Evolutionary conservation across 164 flowering plant species (phyloP), one percentile per base, ranked within the genome.

Genomic region (Kingdonia uniflora): DNA sequence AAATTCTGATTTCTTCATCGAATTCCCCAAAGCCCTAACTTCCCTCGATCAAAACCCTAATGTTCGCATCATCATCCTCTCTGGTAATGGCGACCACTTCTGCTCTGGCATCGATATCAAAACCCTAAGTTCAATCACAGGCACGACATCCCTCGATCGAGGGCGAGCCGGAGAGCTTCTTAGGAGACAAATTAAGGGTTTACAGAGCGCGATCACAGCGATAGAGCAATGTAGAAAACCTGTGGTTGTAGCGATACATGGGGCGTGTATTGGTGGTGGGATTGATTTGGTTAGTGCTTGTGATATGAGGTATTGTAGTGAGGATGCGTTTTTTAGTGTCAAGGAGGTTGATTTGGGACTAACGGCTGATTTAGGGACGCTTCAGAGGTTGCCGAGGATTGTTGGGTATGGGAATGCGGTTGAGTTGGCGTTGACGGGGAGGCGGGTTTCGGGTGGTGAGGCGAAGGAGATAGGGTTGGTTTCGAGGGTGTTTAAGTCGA

Each of bases 331-430:
- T 24, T 94, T 94, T 58, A 64, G 75, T 15, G 97, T 89, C 53
- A 94, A 84, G 73, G 97, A 89, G 68, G 95, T 94, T 37, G 96
- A 94, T 63, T 45, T 84, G 71, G 99, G 66, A 20, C 65, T 94
- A 47, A 59, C 75, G 3, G 92, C 97, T 17, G 97, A 94, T 72
- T 67, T 94, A 2, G 97, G 97, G 51, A 71, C 95, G 48, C 72
- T 94, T 6, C 97, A 94, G 82, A 76, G 99, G 76, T 57, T 94
- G 52, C 97, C 99, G 16, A 47, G 50, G 7, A 82, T 94, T 42
- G 82, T 94, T 5, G 97, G 96, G 38, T 76, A 58, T 54, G 96
- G 90, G 0, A 79, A 77, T 39, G 90, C 97, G 1, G 53, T 74
- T 67, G 99, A 89, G 58, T 43, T 94, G 71, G 92, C 95, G 5